Percentiles rank a stretch among this genome's conserved stretches.
phyloP scores from a whole-genome alignment of 305 asterid genomes.

The Rubia tinctorum region DNA sequence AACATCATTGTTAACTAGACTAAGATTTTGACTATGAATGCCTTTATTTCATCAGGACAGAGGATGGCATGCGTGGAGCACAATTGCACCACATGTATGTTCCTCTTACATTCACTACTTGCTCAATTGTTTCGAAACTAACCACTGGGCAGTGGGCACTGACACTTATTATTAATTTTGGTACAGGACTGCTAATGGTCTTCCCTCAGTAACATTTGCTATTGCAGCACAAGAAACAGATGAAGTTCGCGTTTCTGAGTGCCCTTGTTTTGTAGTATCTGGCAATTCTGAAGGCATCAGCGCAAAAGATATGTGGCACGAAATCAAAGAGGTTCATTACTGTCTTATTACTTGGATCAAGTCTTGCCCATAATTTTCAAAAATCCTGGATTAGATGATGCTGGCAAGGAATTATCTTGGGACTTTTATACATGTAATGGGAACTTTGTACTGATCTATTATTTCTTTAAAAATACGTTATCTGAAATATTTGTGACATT shows the following conservation, averaged over 20 bases:
- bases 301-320: constrained; percentile 94
- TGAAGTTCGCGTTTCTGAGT: constrained; percentile 73
- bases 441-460: not conserved
- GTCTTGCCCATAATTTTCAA: not conserved
- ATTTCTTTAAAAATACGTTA: not conserved
- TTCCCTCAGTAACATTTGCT: constrained; percentile 80
- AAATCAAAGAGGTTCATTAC: constrained; percentile 77
- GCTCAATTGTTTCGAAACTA: constrained; percentile 6
- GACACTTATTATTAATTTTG: constrained; percentile 5
- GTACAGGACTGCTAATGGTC: constrained; percentile 73
- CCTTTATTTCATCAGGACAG: constrained; percentile 42
- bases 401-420: not conserved
- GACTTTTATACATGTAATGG: not conserved
- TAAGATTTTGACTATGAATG: constrained; percentile 25
- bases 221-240: constrained; percentile 80
- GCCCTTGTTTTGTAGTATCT: constrained; percentile 81
- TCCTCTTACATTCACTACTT: constrained; percentile 9
- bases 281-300: constrained; percentile 70
- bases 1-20: too few relatives aligned
- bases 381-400: not conserved
- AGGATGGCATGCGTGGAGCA: constrained; percentile 70
- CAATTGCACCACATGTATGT: constrained; percentile 91
- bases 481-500: not conserved
- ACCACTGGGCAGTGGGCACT: too few relatives aligned
- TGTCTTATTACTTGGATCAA: constrained; percentile 6